Evolutionary conservation across 495 filamentous ascomycete species (phyloP), one percentile per base, ranked within the genome.

Genomic region (Neurospora sublineolata): DNA sequence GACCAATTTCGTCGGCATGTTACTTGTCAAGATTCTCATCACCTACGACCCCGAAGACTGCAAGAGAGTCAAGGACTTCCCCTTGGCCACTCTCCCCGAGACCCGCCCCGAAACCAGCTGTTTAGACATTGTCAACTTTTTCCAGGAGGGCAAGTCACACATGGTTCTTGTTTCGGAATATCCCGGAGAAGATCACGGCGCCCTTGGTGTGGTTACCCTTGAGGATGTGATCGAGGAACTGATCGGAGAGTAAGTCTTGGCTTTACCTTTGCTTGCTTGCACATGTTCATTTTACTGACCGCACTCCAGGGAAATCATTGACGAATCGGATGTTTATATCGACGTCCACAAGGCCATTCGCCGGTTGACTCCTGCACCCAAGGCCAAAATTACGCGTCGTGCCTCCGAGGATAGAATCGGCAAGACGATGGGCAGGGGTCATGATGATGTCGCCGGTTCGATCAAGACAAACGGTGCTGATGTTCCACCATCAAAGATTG

Each of bases 201-300:
- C 94, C 1, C 82, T 97, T 18, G 95, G 95, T 30, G 95, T 99
- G 1, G 92, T 98, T 12, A 99, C 95, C 0, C 82, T 99, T 3
- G 95, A 99, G 80, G 95, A 99, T 82, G 96, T 98, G 12, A 98
- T 98, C 73, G 95, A 99, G 79, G 95, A 99, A 79, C 83, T 99
- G 41, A 98, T 99, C 79, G 95, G 96, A 79, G 95, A 99, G 91
- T 94, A 86, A 77, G 92, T 89, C 23, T 41, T 33, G 33, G n/a
- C 46, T 58, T 30, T 10, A 64, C 36, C 42, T n/a, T 52, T 38
- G 18, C 10, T 37, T 6, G 68, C 67, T 69, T 20, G 33, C 20
- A 3, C 39, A 11, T 38, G 69, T 72, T 77, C 77, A 76, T 16
- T 36, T 60, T 78, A 67, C 74, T 71, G 38, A 73, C 70, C 16